Evolutionary conservation across 2,329 filamentous ascomycete genomes (phyloP).

Genomic region (Calonectria montana): DNA sequence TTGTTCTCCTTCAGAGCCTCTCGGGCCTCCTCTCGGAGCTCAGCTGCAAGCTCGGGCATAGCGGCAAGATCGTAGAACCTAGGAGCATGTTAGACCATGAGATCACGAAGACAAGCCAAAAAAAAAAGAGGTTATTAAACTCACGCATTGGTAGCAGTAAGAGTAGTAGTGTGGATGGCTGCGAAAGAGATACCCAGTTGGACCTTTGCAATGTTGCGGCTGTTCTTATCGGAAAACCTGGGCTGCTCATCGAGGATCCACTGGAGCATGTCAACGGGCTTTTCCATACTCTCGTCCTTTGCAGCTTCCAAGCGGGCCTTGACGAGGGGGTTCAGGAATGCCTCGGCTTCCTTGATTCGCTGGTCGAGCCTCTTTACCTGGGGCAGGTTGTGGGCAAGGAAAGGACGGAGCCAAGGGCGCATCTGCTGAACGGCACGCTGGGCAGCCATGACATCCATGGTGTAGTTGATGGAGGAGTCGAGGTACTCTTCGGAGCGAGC

Average conservation of each 20-base stretch:
- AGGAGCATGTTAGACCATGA: neutral
- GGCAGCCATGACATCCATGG: slow-evolving; percentile 54
- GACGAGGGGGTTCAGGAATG: slow-evolving; percentile 52
- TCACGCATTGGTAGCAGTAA: slow-evolving; percentile 57
- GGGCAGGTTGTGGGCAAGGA: slow-evolving; percentile 47
- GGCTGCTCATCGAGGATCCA: slow-evolving; percentile 56
- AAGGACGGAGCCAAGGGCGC: slow-evolving; percentile 47
- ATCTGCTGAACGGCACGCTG: slow-evolving; percentile 44
- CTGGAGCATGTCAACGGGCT: slow-evolving; percentile 60
- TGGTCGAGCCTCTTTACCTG: slow-evolving; percentile 48
- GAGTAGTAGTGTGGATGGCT: slow-evolving; percentile 63
- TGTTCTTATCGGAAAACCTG: slow-evolving; percentile 46
- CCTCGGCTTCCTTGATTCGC: slow-evolving; percentile 47
- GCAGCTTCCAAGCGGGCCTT: slow-evolving; percentile 39
- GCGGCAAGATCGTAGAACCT: slow-evolving; percentile 64
- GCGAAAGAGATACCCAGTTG: slow-evolving; percentile 60
- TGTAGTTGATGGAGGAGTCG: slow-evolving; percentile 60
- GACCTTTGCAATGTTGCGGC: slow-evolving; percentile 52
- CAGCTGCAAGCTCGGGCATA: slow-evolving; percentile 60
- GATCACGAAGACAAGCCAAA: too few relatives aligned
- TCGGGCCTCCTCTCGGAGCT: slow-evolving; percentile 63
- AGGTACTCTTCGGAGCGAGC: slow-evolving; percentile 58
- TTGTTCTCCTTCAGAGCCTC: slow-evolving; percentile 49
- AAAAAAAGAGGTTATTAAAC: slow-evolving; percentile 24
- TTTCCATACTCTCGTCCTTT: slow-evolving; percentile 31